Evolutionary conservation across 176 grass and related monocot genomes (phyloP).

Genomic region (Triticum urartu): DNA sequence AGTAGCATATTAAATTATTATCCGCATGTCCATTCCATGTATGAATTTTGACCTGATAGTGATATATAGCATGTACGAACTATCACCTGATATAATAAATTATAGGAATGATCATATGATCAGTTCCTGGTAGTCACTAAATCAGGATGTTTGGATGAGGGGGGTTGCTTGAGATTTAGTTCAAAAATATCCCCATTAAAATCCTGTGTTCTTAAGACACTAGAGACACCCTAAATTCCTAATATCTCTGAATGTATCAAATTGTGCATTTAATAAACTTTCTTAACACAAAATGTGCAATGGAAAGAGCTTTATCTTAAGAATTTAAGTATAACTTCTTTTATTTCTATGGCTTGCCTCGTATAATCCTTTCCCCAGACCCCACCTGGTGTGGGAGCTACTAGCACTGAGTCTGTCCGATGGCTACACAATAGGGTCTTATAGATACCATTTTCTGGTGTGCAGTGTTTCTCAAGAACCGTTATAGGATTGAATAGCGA

Average conservation of each 20-base stretch:
- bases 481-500: background rate
- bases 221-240: background rate
- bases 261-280: background rate
- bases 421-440: background rate
- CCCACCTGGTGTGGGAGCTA: no score
- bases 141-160: constrained; percentile 7
- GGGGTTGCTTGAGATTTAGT: background rate
- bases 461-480: background rate
- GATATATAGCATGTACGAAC: background rate
- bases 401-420: no score
- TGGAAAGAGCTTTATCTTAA: background rate
- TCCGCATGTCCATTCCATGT: background rate
- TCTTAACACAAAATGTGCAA: background rate
- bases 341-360: no score
- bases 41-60: background rate
- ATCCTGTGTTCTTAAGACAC: background rate
- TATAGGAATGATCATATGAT: background rate
- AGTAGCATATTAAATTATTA: background rate
- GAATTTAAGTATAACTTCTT: background rate
- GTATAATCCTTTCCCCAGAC: no score
- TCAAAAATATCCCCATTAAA: background rate
- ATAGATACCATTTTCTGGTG: background rate
- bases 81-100: background rate
- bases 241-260: background rate
- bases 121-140: background rate